Evolutionary conservation across 163 green algal species (phyloP), one percentile per base, ranked within the genome.

Genomic region (Trebouxia gelatinosa): DNA sequence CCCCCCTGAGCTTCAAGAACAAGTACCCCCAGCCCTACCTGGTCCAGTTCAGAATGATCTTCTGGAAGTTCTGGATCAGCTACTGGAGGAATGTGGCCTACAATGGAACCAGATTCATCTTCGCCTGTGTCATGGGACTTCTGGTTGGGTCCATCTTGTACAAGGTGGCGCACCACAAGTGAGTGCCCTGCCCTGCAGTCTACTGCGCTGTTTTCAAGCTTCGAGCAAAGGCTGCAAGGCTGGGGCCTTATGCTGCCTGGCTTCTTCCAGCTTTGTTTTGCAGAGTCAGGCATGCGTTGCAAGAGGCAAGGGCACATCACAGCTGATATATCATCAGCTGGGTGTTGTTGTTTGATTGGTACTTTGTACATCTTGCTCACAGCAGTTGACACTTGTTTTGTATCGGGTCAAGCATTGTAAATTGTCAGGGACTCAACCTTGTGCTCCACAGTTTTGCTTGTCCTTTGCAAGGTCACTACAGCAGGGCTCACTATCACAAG

Each of bases 81-180:
- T 78, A 78, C 50, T 78, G 70, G 70, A 67, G 80, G 6, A 78
- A 85, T 31, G 28, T 38, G 3, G 26, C 71, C 31, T 82, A 85
- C 81, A 85, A 85, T 32, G 72, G 48, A 46, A 85, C 81, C 0
- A 64, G 81, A 21, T 83, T 83, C 54, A 39, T 83, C 2, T 85
- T 85, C 74, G 77, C 64, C 16, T 58, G 57, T 4, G 57, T 85
- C 40, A 57, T 85, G 51, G 81, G 54, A 1, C 38, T 85, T 13
- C 81, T 85, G 31, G 58, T 85, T n/a, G 81, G 81, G 26, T 65
- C 50, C 72, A 85, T 85, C 57, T 72, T 85, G 32, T 82, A 54
- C 46, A 76, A 83, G 31, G 46, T 83, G 65, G 67, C 65, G 35
- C n/a, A 68, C 58, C 78, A 81, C 58, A 79, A 75, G 75, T 80